These are phyloP conservation scores for Sodiomyces alkalinus DNA, from an alignment of 2,329 filamentous ascomycete genomes.

Conservation along the genomic window DNA sequence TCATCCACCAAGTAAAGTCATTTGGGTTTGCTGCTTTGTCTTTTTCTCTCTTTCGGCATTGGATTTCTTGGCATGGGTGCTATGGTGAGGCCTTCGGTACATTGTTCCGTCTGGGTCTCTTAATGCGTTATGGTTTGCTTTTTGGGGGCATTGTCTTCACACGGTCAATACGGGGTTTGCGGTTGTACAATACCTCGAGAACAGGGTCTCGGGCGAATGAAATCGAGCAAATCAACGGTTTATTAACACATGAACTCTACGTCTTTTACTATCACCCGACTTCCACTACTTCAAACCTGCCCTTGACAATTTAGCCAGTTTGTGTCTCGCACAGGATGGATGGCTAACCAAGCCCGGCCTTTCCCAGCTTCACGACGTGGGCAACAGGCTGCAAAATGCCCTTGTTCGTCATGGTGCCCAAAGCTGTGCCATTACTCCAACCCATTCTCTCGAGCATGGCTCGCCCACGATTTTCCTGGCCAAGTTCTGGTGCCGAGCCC, in stretches of 20 bases:
- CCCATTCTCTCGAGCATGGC: slow-evolving; percentile 95
- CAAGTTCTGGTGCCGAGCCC: slow-evolving; percentile 69
- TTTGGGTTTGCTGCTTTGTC: too few relatives aligned
- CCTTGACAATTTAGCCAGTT: too few relatives aligned
- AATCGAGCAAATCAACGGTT: slow-evolving; percentile 43
- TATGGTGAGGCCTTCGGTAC: slow-evolving; percentile 35
- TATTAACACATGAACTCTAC: slow-evolving; percentile 11
- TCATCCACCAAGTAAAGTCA: slow-evolving; percentile 98
- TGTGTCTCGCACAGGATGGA: background rate
- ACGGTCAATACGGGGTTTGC: slow-evolving; percentile 55
- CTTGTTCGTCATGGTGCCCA: slow-evolving; percentile 71
- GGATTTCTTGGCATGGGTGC: slow-evolving; percentile 42
- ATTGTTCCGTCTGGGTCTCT: slow-evolving; percentile 36
- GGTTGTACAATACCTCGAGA: slow-evolving; percentile 59
- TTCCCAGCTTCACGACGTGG: slow-evolving; percentile 75
- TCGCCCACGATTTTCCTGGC: slow-evolving; percentile 66
- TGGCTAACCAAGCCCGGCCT: slow-evolving; percentile 60
- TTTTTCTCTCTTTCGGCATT: slow-evolving; percentile 40
- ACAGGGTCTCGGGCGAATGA: slow-evolving; percentile 47
- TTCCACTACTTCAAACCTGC: too few relatives aligned
- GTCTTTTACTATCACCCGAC: slow-evolving; percentile 2
- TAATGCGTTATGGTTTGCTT: slow-evolving; percentile 61
- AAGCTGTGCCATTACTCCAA: slow-evolving; percentile 73
- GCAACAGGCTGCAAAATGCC: slow-evolving; percentile 76
- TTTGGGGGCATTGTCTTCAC: slow-evolving; percentile 56